Evolutionary conservation across 2,329 filamentous ascomycete species (phyloP), one percentile per base, ranked within the genome.

Genomic region (Botryotinia narcissicola): DNA sequence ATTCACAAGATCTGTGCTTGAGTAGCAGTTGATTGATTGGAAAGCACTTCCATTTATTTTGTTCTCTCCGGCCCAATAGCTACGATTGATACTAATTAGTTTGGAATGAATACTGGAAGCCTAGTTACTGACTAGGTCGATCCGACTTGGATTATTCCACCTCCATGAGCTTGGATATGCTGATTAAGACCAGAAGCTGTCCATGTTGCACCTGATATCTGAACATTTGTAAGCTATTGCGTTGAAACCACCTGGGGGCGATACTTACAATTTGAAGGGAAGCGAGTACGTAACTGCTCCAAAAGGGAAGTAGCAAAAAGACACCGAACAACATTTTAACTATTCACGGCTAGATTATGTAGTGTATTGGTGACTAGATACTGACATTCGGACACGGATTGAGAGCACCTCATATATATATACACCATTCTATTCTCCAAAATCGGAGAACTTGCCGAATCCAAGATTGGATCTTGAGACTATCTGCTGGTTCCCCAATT

Each of bases 21-120:
- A 88, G 80, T 92, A 92, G 81, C 90, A 92, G 80, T 91, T 92
- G 76, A 92, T 83, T 70, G 89, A 89, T 74, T 88, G 86, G 80
- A 92, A 92, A 0, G 84, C 81, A 1, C 83, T 85, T 37, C 90
- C 89, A n/a, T 87, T 82, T 1, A 88, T 87, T 80, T 92, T 92
- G 82, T 92, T 90, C 80, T 93, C 91, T 25, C 91, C 91, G 48
- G 92, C 87, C 82, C 90, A 86, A 57, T 68, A 68, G 54, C 66
- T 68, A n/a, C 10, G 25, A 42, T 32, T 22, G 9, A 22, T 42
- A 18, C 18, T 5, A 35, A 51, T 68, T 42, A 57, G 48, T 32
- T 29, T 68, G 3, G 5, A 32, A 29, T 57, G 8, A 32, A 12
- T 6, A n/a, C 18, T 57, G 22, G 25, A 10, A 25, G 25, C 40